Evolutionary conservation across 768 basidiomycete species (phyloP).

Genomic region (Xanthoconium purpureum): DNA sequence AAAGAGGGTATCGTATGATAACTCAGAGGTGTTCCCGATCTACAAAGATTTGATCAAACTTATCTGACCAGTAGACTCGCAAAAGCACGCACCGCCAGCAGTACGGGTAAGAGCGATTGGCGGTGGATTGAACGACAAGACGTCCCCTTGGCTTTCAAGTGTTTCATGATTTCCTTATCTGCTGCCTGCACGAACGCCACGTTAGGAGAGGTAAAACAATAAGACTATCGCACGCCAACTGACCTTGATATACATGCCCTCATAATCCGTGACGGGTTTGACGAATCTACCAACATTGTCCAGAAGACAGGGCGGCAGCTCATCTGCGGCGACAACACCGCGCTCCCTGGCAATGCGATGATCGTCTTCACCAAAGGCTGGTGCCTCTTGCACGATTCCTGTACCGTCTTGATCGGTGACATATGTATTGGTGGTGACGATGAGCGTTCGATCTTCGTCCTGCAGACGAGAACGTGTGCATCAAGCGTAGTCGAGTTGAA

Average conservation of each 20-base stretch:
- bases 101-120: slow-evolving; percentile 90
- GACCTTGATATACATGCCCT: slow-evolving; percentile 88
- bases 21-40: slow-evolving; percentile 92
- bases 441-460: slow-evolving; percentile 90
- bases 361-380: slow-evolving; percentile 98
- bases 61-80: background rate
- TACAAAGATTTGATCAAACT: slow-evolving; percentile 27
- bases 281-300: slow-evolving; percentile 90
- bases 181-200: slow-evolving; percentile 57
- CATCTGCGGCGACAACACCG: slow-evolving; percentile 78
- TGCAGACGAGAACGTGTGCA: slow-evolving; percentile 30
- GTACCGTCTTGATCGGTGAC: slow-evolving; percentile 93
- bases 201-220: background rate
- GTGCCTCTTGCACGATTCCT: slow-evolving; percentile 98
- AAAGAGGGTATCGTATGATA: slow-evolving; percentile 95
- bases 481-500: slow-evolving; percentile 81
- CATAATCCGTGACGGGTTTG: slow-evolving; percentile 84
- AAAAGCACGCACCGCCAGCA: slow-evolving; percentile 77
- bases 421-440: slow-evolving; percentile 86
- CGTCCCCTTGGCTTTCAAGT: slow-evolving; percentile 83
- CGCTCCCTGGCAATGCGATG: slow-evolving; percentile 87
- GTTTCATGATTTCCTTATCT: slow-evolving; percentile 91
- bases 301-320: slow-evolving; percentile 95
- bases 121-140: slow-evolving; percentile 80
- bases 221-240: slow-evolving; percentile 10